These are phyloP conservation scores for Heimioporus sp. DNA, from an alignment of 768 basidiomycete species.

Conservation along the genomic window DNA sequence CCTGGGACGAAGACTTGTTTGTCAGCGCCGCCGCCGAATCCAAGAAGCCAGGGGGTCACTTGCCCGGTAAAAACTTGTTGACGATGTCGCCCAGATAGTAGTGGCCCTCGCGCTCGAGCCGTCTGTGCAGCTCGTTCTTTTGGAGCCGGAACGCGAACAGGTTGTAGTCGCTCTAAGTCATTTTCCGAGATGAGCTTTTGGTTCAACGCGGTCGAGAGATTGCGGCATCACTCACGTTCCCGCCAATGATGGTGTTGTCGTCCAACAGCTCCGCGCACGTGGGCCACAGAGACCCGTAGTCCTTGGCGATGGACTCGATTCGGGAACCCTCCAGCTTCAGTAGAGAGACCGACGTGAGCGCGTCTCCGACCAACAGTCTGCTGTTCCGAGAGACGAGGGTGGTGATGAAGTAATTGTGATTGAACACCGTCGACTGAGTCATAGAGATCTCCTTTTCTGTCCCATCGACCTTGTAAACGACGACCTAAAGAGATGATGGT, in stretches of 20 bases:
- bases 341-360: conserved; percentile 74
- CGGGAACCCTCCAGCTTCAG: conserved; percentile 48
- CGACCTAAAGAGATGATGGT: conserved; percentile 37
- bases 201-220: not conserved
- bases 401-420: conserved; percentile 79
- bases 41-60: not conserved
- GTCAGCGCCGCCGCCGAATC: not conserved
- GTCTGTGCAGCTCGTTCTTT: conserved; percentile 37
- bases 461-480: conserved; percentile 42
- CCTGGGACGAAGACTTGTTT: conserved; percentile 45
- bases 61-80: conserved; percentile 72
- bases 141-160: conserved; percentile 60
- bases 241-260: conserved; percentile 59
- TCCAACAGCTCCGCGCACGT: conserved; percentile 59
- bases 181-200: conserved; percentile 11
- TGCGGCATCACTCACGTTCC: conserved; percentile 57
- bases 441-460: conserved; percentile 32
- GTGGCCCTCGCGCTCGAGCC: conserved; percentile 62
- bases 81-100: conserved; percentile 78
- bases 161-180: conserved; percentile 61
- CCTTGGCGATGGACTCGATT: conserved; percentile 59
- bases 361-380: conserved; percentile 71
- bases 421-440: conserved; percentile 56
- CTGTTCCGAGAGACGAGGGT: conserved; percentile 57
- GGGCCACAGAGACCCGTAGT: conserved; percentile 77